Conservation (phyloP, 306 rosid genomes). For the Gastrolobium bilobum region DNA sequence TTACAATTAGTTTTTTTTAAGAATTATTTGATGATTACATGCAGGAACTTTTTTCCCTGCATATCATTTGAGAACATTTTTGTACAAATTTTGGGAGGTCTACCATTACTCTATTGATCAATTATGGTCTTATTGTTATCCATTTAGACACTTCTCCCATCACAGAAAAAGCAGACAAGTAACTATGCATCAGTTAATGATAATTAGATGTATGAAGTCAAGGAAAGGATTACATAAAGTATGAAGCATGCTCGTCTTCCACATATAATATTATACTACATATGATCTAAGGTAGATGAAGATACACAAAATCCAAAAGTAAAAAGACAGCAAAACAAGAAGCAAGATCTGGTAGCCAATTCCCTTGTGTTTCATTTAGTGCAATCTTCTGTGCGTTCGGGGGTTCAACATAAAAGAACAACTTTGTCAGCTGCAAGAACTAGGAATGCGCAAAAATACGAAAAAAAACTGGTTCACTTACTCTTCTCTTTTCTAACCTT, state of each 20-base stretch:
- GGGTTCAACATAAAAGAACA: conserved; percentile 53
- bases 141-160: neutral
- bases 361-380: conserved; percentile 56
- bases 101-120: neutral
- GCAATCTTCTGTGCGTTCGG: conserved; percentile 55
- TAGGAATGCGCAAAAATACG: too few relatives aligned
- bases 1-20: neutral
- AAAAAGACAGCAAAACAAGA: conserved; percentile 58
- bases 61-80: neutral
- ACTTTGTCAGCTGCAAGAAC: conserved; percentile 52
- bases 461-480: too few relatives aligned
- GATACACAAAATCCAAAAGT: conserved; percentile 48
- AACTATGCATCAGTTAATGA: neutral
- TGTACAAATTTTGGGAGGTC: neutral
- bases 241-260: conserved; percentile 35
- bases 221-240: conserved; percentile 27
- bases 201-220: conserved; percentile 6
- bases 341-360: conserved; percentile 64
- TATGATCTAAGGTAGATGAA: conserved; percentile 24
- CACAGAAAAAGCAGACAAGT: neutral
- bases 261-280: conserved; percentile 46
- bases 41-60: neutral
- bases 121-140: neutral
- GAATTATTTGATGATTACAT: neutral
- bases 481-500: too few relatives aligned